These are phyloP conservation scores for Penicillium flavigenum DNA, from an alignment of 495 filamentous ascomycete genomes.

Conservation along the genomic window DNA sequence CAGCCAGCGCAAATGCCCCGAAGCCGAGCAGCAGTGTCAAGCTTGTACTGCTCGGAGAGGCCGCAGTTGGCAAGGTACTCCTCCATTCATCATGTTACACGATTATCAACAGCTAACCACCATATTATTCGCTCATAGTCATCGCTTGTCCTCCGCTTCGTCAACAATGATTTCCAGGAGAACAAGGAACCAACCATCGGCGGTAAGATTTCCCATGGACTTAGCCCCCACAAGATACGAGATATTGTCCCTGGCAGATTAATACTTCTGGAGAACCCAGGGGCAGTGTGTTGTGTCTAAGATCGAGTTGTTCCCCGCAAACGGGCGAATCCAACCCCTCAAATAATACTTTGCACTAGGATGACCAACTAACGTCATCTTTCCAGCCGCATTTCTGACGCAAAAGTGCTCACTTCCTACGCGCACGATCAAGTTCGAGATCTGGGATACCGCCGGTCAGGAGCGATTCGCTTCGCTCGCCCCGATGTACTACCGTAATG, in stretches of 20 bases:
- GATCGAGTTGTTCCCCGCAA: constrained; percentile 5
- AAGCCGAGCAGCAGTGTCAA: constrained; percentile 99
- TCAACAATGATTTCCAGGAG: constrained; percentile 99
- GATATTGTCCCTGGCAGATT: neutral
- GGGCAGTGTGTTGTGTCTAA: constrained; percentile 4
- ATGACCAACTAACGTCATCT: constrained; percentile 33
- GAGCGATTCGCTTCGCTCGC: constrained; percentile 96
- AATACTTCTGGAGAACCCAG: neutral
- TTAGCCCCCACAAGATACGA: constrained; percentile 12
- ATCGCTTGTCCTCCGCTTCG: constrained; percentile 94
- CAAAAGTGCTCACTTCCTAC: constrained; percentile 97
- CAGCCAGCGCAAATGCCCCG: constrained; percentile 58
- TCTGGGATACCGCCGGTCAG: constrained; percentile 99
- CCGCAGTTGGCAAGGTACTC: constrained; percentile 93
- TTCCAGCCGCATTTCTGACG: constrained; percentile 89
- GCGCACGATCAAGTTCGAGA: constrained; percentile 98
- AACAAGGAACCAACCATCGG: constrained; percentile 99
- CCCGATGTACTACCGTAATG: constrained; percentile 99
- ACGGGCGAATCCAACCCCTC: neutral
- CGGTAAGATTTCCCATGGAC: constrained; percentile 56
- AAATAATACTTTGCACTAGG: constrained; percentile 1
- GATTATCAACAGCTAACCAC: constrained; percentile 22
- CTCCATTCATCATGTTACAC: constrained; percentile 10
- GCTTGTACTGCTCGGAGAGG: constrained; percentile 94
- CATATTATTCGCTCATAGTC: constrained; percentile 57